Evolutionary conservation across 2,329 filamentous ascomycete genomes (phyloP), one percentile per base, ranked within the genome.

Genomic region (Hymenoscyphus albidus): DNA sequence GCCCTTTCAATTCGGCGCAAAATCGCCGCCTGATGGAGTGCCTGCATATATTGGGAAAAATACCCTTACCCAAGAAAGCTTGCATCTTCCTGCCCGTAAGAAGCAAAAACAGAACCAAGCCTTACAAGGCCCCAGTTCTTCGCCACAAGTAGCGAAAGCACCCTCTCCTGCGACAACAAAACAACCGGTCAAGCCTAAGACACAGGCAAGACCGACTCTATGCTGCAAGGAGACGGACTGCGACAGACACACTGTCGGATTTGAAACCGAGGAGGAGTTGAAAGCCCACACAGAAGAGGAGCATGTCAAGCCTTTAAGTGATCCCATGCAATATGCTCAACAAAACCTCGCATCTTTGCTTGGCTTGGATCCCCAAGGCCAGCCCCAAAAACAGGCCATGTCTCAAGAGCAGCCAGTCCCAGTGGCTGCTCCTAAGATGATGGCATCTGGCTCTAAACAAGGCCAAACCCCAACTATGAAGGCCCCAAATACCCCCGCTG

Each of bases 251-350:
- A 76, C 78, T 13, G 58, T 71, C 27, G 82, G 80, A 0, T 88
- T 88, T 69, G 71, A 80, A 1, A 84, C 76, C 6, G 82, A 88
- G 67, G 83, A 87, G 68, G 80, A 80, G 13, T 77, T 82, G 59
- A 80, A 81, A 62, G 72, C 76, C 12, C 86, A 89, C 70, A 75
- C 80, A 7, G 78, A 84, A n/a, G 83, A 88, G 64, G 85, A 88
- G 72, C 86, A 89, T 68, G 76, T 80, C 27, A 83, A 81, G 71
- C 85, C 85, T 5, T 76, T 78, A 54, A 78, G 84, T 67, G 77
- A 88, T 65, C 85, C 86, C 2, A 55, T 80, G 63, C 82, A 82
- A 68, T 89, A 82, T 70, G 76, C 79, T 16, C 71, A 78, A 59
- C 84, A 86, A 60, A 81, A 78, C 58, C 72, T 88, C 40, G 80